Evolutionary conservation across 768 basidiomycete species (phyloP).

Genomic region (Ramaria rubella): DNA sequence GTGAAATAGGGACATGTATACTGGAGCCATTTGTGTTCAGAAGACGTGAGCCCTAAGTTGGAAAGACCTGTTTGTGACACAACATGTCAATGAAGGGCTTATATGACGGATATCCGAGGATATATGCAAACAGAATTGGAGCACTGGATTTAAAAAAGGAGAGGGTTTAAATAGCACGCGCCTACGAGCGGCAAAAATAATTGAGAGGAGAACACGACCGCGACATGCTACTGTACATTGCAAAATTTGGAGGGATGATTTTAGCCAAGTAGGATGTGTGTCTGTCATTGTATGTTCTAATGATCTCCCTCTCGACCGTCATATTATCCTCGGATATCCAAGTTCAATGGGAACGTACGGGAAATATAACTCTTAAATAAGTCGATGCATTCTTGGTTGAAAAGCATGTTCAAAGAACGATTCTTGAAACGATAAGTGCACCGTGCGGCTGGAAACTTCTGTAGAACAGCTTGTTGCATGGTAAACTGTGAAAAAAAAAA

Average conservation of each 20-base stretch:
- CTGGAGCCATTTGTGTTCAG: conserved; percentile 64
- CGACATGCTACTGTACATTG: no score
- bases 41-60: conserved; percentile 47
- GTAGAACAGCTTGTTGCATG: conserved; percentile 89
- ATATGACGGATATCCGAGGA: not conserved
- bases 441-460: conserved; percentile 65
- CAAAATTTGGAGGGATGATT: no score
- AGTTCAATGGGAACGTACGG: conserved; percentile 29
- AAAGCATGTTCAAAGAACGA: conserved; percentile 56
- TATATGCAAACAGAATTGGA: no score
- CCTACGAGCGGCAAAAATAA: no score
- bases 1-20: conserved; percentile 69
- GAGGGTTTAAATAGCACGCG: no score
- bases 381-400: conserved; percentile 61
- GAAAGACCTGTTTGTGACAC: conserved; percentile 51
- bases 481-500: conserved; percentile 52
- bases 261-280: no score
- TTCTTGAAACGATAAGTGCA: conserved; percentile 79
- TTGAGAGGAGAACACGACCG: no score
- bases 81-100: not conserved
- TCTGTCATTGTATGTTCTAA: no score
- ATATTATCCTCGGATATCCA: not conserved
- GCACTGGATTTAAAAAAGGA: no score
- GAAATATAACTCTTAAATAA: conserved; percentile 48
- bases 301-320: no score